phyloP scores from a whole-genome alignment of 306 rosid species.

The Sechiopsis laciniata region DNA sequence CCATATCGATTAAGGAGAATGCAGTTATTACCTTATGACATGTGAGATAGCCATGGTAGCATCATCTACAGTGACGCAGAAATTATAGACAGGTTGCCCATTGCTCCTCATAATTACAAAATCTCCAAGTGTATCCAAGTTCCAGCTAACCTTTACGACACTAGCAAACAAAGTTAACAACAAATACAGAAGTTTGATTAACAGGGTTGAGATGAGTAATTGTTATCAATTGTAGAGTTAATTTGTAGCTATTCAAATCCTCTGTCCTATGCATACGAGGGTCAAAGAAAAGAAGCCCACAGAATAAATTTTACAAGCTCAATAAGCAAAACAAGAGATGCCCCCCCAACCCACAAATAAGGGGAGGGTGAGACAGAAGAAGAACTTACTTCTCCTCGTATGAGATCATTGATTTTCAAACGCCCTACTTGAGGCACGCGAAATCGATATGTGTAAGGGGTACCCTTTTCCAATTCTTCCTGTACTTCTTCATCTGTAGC shows the following conservation, averaged over 20 bases:
- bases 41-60: constrained; percentile 99
- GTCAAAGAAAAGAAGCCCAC: background rate
- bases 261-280: background rate
- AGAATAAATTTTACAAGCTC: background rate
- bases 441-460: constrained; percentile 18
- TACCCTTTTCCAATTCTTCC: constrained; percentile 19
- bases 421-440: constrained; percentile 16
- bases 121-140: constrained; percentile 68
- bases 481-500: constrained; percentile 18
- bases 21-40: constrained; percentile 62
- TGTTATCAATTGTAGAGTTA: too few relatives aligned
- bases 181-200: background rate
- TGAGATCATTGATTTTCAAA: constrained; percentile 65
- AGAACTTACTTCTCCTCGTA: constrained; percentile 73
- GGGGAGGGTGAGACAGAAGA: background rate
- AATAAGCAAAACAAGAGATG: background rate
- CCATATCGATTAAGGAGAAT: background rate
- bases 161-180: constrained; percentile 50
- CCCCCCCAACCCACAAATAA: background rate
- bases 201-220: background rate
- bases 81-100: constrained; percentile 94
- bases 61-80: constrained; percentile 96
- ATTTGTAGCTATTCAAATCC: background rate
- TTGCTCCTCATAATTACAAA: constrained; percentile 93
- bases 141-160: constrained; percentile 97